A percentile compares a stretch with the other conserved stretches of the same genome.
phyloP scores from a whole-genome alignment of 75 land plant species.

The Sequoia sempervirens region DNA sequence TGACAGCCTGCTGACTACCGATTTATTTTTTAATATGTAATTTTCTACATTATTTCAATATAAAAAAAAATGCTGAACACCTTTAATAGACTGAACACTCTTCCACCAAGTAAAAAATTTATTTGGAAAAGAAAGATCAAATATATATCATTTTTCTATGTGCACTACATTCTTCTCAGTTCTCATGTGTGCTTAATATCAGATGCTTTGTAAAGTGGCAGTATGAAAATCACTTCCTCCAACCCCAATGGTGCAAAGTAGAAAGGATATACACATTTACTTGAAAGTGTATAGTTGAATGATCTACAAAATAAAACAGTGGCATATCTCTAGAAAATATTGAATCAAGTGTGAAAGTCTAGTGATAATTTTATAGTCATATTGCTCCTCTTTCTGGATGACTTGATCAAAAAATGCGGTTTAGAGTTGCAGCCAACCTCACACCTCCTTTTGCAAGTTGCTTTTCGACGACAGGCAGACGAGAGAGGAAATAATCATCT shows the following conservation, averaged over 20 bases:
- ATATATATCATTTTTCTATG: background rate
- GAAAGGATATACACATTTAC: background rate
- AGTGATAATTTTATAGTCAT: background rate
- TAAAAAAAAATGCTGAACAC: too few relatives aligned
- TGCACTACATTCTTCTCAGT: background rate
- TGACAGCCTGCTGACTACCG: too few relatives aligned
- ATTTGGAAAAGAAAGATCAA: background rate
- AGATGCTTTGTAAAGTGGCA: background rate
- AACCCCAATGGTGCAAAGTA: background rate
- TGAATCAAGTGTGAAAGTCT: background rate
- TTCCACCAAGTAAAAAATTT: background rate
- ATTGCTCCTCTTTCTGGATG: background rate
- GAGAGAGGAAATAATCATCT: conserved; percentile 70
- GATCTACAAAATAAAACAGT: background rate
- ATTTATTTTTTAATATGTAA: too few relatives aligned
- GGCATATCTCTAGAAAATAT: background rate
- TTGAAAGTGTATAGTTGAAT: background rate
- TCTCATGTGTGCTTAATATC: background rate
- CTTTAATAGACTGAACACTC: background rate
- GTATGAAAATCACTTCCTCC: background rate
- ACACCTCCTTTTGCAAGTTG: conserved; percentile 69
- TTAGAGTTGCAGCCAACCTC: conserved; percentile 62
- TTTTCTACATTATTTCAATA: too few relatives aligned
- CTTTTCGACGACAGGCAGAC: conserved; percentile 46
- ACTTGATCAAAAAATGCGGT: conserved; percentile 36